phyloP scores from a whole-genome alignment of 2,329 filamentous ascomycete species.

The Pseudogymnoascus destructans region DNA sequence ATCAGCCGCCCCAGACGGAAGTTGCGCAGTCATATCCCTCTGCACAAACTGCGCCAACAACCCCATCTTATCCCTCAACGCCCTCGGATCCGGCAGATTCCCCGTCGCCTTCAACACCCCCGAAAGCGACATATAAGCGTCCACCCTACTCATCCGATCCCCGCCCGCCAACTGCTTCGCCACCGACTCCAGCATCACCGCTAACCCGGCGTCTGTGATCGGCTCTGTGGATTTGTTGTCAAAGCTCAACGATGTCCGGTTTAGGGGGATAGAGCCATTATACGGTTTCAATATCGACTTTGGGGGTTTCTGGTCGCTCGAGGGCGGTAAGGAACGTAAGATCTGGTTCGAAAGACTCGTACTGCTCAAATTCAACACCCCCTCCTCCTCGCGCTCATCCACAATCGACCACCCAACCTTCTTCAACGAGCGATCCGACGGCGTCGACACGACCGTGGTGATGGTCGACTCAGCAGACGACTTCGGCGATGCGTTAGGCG shows the following conservation, averaged over 20 bases:
- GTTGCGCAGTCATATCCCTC: slow-evolving; percentile 59
- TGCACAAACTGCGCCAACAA: slow-evolving; percentile 71
- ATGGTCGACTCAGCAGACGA: slow-evolving; percentile 27
- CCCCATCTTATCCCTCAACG: slow-evolving; percentile 62
- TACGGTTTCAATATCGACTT: slow-evolving; percentile 74
- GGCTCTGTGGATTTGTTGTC: slow-evolving; percentile 17
- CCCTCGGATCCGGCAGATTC: slow-evolving; percentile 61
- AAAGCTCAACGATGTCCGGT: slow-evolving; percentile 12
- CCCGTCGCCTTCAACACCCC: slow-evolving; percentile 69
- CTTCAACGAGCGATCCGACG: slow-evolving; percentile 21
- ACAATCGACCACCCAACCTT: slow-evolving; percentile 48
- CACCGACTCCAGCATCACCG: slow-evolving; percentile 73
- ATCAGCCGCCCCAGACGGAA: slow-evolving; percentile 43
- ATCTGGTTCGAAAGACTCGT: not conserved
- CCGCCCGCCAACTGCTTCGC: slow-evolving; percentile 66
- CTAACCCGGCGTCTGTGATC: slow-evolving; percentile 42
- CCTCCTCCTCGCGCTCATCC: slow-evolving; percentile 35
- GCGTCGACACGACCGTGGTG: slow-evolving; percentile 18
- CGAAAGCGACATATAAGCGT: slow-evolving; percentile 75
- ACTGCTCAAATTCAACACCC: slow-evolving; percentile 17
- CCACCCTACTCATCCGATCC: slow-evolving; percentile 59
- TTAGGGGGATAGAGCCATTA: slow-evolving; percentile 20
- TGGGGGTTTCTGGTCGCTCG: slow-evolving; percentile 37
- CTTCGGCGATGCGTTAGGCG: slow-evolving; percentile 17
- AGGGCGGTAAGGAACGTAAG: slow-evolving; percentile 19